These are phyloP conservation scores for Tylopilus cervinicoccineus DNA, from an alignment of 768 basidiomycete genomes.

Conservation along the genomic window DNA sequence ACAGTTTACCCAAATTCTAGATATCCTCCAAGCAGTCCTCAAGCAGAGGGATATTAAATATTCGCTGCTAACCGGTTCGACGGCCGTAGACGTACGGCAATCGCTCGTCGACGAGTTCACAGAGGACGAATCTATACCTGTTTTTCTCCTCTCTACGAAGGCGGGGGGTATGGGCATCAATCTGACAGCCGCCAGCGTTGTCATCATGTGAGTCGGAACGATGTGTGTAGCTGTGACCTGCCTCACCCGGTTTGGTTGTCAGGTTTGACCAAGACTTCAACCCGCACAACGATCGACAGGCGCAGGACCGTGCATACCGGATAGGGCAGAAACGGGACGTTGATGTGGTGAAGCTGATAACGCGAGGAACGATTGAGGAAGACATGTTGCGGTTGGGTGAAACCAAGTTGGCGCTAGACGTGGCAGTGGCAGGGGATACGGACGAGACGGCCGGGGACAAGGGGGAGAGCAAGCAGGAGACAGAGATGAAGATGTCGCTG, in stretches of 20 bases:
- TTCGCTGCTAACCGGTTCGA: slow-evolving; percentile 86
- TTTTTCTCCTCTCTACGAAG: slow-evolving; percentile 90
- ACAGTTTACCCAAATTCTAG: slow-evolving; percentile 93
- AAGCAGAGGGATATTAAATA: slow-evolving; percentile 69
- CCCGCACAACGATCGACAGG: slow-evolving; percentile 95
- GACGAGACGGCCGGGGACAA: slow-evolving; percentile 56
- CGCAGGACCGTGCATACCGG: slow-evolving; percentile 95
- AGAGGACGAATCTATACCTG: slow-evolving; percentile 72
- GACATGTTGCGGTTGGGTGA: slow-evolving; percentile 89
- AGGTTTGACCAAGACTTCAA: slow-evolving; percentile 99
- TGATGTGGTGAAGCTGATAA: slow-evolving; percentile 91
- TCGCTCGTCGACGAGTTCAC: slow-evolving; percentile 94
- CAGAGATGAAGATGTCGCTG: slow-evolving; percentile 80
- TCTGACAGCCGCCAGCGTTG: slow-evolving; percentile 90
- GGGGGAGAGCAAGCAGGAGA: slow-evolving; percentile 62
- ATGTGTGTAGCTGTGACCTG: background rate
- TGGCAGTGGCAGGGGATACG: slow-evolving; percentile 81
- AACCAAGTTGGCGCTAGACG: slow-evolving; percentile 89
- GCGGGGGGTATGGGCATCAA: slow-evolving; percentile 98
- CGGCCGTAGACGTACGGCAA: slow-evolving; percentile 91
- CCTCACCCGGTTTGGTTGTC: slow-evolving; percentile 9
- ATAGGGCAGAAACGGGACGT: slow-evolving; percentile 95
- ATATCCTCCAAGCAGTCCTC: slow-evolving; percentile 84
- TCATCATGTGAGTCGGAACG: slow-evolving; percentile 67
- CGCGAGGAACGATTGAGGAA: slow-evolving; percentile 91